Conservation (phyloP, 148 eudicot genomes). For the Arbutus unedo region DNA sequence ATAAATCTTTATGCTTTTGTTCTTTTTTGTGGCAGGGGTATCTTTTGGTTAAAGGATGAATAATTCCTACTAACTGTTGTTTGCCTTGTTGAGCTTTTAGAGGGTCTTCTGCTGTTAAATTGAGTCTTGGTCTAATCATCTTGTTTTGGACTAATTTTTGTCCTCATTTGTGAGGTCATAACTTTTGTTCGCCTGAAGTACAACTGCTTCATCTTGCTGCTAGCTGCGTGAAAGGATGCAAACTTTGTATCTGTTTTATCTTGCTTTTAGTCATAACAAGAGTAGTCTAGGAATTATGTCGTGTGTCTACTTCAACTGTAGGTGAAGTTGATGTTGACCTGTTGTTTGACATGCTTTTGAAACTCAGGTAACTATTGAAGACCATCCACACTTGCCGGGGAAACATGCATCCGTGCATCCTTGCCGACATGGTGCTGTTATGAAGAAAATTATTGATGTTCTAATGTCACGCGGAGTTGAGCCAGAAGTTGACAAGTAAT, state of each 20-base stretch:
- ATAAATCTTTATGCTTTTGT: background rate
- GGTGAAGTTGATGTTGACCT: slow-evolving; percentile 6
- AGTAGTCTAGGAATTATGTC: background rate
- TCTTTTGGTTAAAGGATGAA: background rate
- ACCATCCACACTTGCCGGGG: slow-evolving; percentile 97
- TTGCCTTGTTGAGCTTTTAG: background rate
- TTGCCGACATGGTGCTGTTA: slow-evolving; percentile 95
- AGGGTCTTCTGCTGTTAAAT: slow-evolving; percentile 5
- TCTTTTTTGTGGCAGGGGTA: background rate
- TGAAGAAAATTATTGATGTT: slow-evolving; percentile 98
- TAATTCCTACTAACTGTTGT: background rate
- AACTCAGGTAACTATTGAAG: slow-evolving; percentile 89
- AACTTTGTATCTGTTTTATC: background rate
- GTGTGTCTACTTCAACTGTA: background rate
- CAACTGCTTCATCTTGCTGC: background rate
- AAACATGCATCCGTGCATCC: slow-evolving; percentile 99
- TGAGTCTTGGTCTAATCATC: background rate
- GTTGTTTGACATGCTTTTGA: background rate
- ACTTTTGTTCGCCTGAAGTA: background rate
- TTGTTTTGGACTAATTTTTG: background rate
- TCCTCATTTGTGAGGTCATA: slow-evolving; percentile 6
- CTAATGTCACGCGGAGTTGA: slow-evolving; percentile 93
- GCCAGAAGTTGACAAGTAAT: slow-evolving; percentile 99
- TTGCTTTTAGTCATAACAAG: background rate
- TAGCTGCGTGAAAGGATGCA: background rate